Base-by-base conservation (phyloP, 2,329 filamentous ascomycete genomes). In the Dactylellina parvicollis region DNA sequence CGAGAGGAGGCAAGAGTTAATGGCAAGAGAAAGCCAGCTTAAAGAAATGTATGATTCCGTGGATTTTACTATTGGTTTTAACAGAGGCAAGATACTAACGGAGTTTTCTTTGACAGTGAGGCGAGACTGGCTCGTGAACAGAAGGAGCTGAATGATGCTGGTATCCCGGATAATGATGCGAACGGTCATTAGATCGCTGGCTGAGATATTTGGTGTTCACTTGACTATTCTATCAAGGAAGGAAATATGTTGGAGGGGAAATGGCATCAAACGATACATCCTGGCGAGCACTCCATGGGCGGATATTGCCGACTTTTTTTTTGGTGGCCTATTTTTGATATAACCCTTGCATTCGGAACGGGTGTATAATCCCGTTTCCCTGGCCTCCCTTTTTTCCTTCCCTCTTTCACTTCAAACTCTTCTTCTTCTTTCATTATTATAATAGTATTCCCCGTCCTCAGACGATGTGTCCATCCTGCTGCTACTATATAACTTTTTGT, bases 1-100 rank as follows among this genome's bases (percentile, higher is more conserved):
- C 84, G 95, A 98, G 88, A 99, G 99, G 88, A 90, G 95, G 84
- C 95, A 99, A 85, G 95, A 99, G 84, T 87, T 99, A 75, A 82
- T 99, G 83, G 95, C 95, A 76, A 92, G 95, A 82, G 95, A 99
- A 85, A 96, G 92, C 80, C 95, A 99, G 85, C 88, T 99, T 79
- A 94, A 95, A 83, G 95, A 99, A 86, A 97, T 99, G 77, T 78
- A 76, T 40, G 75, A n/a, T 44, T 24, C 22, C 34, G 26, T 20
- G n/a, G 7, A 4, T 12, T 30, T n/a, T 22, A n/a, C 16, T n/a
- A 28, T 20, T 10, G 44, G 5, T 26, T 20, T 22, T n/a, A 40
- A 38, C 22, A 10, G 56, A 32, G 26, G 22, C 28, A 49, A 59
- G 66, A 64, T 57, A 32, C 55, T 61, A 34, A 56, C 42, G n/a